These are phyloP conservation scores for Chaetothyriales sp. DNA, from an alignment of 2,329 filamentous ascomycete genomes.

Conservation along the genomic window DNA sequence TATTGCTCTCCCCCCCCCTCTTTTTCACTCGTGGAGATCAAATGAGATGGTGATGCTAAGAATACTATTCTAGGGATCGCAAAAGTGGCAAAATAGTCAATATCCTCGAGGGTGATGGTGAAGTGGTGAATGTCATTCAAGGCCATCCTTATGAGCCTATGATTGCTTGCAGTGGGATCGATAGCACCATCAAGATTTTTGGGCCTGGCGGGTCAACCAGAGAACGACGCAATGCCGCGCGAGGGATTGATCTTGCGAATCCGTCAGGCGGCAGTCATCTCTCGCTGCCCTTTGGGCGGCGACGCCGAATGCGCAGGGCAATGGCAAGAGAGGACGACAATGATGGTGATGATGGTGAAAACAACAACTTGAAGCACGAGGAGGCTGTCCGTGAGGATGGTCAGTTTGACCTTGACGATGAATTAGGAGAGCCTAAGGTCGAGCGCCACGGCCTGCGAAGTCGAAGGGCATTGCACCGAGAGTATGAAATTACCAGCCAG, in stretches of 20 bases:
- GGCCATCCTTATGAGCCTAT: conserved; percentile 54
- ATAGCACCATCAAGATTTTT: conserved; percentile 55
- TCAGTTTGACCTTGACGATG: background rate
- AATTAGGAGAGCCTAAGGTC: conserved; percentile 21
- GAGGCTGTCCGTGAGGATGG: background rate
- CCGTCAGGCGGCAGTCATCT: conserved; percentile 27
- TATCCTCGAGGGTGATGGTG: conserved; percentile 50
- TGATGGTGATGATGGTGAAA: conserved; percentile 6
- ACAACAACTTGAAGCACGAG: background rate
- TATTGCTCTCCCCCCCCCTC: background rate
- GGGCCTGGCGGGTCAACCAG: conserved; percentile 38
- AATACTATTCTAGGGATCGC: conserved; percentile 28
- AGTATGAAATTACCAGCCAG: conserved; percentile 45
- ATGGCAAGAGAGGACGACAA: background rate
- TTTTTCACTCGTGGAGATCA: background rate
- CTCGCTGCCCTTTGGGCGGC: conserved; percentile 17
- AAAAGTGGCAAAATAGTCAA: conserved; percentile 47
- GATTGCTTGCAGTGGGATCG: conserved; percentile 51
- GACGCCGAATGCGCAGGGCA: conserved; percentile 8
- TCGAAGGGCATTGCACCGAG: conserved; percentile 43
- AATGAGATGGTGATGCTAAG: background rate
- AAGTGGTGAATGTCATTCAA: conserved; percentile 56
- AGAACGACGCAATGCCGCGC: conserved; percentile 41
- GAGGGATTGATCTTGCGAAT: conserved; percentile 43
- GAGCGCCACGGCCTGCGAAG: conserved; percentile 37